Evolutionary conservation across 495 filamentous ascomycete genomes (phyloP).

Genomic region (Neurospora sublineolata): DNA sequence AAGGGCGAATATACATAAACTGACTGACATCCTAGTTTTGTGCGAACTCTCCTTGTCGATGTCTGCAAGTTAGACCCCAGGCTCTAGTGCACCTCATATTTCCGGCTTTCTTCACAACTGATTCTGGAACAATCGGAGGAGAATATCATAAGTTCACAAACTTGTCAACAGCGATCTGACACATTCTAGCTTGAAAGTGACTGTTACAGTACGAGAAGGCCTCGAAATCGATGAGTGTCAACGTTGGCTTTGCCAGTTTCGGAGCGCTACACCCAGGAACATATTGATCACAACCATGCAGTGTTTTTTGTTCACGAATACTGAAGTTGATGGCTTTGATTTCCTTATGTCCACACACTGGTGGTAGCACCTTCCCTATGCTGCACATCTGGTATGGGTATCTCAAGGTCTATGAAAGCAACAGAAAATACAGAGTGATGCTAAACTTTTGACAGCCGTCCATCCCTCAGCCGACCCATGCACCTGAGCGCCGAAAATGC

Average conservation of each 20-base stretch:
- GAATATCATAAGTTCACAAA: too few species aligned
- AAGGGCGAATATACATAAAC: too few species aligned
- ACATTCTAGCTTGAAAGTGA: too few species aligned
- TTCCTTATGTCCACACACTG: background rate
- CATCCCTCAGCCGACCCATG: background rate
- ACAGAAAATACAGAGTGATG: background rate
- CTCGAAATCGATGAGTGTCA: background rate
- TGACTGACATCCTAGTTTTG: too few species aligned
- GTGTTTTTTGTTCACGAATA: background rate
- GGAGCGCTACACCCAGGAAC: background rate
- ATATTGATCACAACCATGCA: background rate
- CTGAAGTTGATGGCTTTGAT: background rate
- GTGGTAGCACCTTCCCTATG: background rate
- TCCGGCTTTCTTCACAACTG: too few species aligned
- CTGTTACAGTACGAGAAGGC: background rate
- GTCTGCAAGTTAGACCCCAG: too few species aligned
- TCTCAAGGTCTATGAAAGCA: background rate
- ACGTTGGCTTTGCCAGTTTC: background rate
- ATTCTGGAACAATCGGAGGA: too few species aligned
- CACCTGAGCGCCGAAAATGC: background rate
- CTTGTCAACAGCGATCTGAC: too few species aligned
- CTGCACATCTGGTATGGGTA: background rate
- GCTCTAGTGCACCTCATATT: too few species aligned
- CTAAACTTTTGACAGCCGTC: background rate
- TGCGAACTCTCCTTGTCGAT: too few species aligned